A percentile compares a stretch with the other conserved stretches of the same genome.
These are phyloP conservation scores for Pythium rishiriense DNA, from an alignment of 352 stramenopile species.

Conservation along the genomic window DNA sequence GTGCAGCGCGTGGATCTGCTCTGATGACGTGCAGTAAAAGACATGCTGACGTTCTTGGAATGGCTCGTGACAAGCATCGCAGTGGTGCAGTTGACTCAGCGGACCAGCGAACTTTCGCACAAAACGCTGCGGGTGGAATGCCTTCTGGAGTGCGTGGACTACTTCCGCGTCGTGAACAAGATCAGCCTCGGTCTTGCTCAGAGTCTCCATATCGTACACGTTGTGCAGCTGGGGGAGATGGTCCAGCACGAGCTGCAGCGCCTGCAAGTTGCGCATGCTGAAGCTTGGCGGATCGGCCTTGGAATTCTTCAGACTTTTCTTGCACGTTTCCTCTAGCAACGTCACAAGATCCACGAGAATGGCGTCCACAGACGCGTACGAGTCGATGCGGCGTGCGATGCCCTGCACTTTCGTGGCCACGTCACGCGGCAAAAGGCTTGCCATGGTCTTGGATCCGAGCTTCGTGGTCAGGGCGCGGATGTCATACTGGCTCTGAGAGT, in stretches of 20 bases:
- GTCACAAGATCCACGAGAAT: constrained; percentile 44
- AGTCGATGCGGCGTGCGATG: constrained; percentile 42
- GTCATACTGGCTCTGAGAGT: constrained; percentile 48
- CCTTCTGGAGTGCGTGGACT: constrained; percentile 46
- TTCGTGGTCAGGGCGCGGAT: constrained; percentile 49
- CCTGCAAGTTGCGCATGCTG: constrained; percentile 62
- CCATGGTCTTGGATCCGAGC: constrained; percentile 54
- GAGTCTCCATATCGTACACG: constrained; percentile 39
- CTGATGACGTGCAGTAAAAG: constrained; percentile 62
- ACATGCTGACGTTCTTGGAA: constrained; percentile 78
- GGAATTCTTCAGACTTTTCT: constrained; percentile 46
- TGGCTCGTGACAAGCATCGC: constrained; percentile 64
- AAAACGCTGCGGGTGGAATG: constrained; percentile 56
- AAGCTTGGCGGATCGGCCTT: constrained; percentile 58
- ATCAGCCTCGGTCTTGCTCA: constrained; percentile 26
- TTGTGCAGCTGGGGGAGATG: constrained; percentile 65
- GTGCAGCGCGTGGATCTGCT: constrained; percentile 59
- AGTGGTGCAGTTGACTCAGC: constrained; percentile 56
- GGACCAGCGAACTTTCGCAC: constrained; percentile 58
- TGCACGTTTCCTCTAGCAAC: constrained; percentile 50
- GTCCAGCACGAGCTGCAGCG: constrained; percentile 66
- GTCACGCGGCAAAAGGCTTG: constrained; percentile 40
- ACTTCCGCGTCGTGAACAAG: constrained; percentile 54
- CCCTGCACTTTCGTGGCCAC: constrained; percentile 44
- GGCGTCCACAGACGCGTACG: constrained; percentile 39